These are phyloP conservation scores for Lachnellula suecica DNA, from an alignment of 2,329 filamentous ascomycete species.

Conservation along the genomic window DNA sequence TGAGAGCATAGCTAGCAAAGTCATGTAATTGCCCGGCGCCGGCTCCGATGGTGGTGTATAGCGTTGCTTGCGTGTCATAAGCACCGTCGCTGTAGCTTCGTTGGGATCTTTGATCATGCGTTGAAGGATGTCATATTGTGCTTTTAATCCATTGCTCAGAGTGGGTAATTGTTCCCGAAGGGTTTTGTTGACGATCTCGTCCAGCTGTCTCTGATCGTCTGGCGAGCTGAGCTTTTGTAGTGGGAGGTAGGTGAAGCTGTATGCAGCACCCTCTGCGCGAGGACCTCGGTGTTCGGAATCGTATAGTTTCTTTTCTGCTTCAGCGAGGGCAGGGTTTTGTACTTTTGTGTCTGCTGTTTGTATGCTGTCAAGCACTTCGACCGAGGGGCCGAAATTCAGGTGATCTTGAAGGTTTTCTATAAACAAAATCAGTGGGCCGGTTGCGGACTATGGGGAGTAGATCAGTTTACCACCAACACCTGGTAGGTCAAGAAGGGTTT, in stretches of 20 bases:
- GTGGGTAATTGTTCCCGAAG: background rate
- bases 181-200: background rate
- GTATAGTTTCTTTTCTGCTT: constrained; percentile 2
- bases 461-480: background rate
- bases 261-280: background rate
- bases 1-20: constrained; percentile 34
- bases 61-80: constrained; percentile 6
- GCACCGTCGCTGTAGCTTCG: constrained; percentile 1
- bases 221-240: background rate
- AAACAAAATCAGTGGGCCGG: too few relatives aligned
- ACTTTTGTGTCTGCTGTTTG: background rate
- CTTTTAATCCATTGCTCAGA: constrained; percentile 4
- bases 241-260: background rate
- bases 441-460: too few relatives aligned
- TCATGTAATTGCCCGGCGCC: constrained; percentile 20
- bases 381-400: constrained; percentile 6
- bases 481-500: background rate
- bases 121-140: constrained; percentile 5
- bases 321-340: background rate
- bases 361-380: constrained; percentile 3
- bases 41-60: constrained; percentile 1
- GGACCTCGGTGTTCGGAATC: background rate
- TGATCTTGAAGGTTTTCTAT: constrained; percentile 14
- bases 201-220: background rate
- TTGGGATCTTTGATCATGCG: background rate